Conservation (phyloP, 768 basidiomycete genomes). For the Kwoniella heveanensis region DNA sequence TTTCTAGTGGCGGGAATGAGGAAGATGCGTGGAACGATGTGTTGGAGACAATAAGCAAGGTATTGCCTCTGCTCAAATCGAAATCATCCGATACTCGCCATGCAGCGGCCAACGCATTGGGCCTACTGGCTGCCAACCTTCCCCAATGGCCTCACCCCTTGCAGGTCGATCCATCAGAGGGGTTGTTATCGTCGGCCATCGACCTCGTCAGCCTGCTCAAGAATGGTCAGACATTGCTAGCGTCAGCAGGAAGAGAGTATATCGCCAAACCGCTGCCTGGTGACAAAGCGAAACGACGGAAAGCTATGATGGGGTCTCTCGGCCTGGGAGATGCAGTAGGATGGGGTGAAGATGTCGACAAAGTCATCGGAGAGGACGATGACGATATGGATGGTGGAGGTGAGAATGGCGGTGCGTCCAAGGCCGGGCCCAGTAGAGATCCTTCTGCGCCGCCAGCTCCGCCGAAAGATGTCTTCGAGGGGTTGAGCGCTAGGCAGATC, state of each 20-base stretch:
- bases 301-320: constrained; percentile 50
- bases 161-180: background rate
- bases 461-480: constrained; percentile 54
- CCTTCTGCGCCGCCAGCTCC: constrained; percentile 18
- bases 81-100: constrained; percentile 89
- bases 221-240: constrained; percentile 71
- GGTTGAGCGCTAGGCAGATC: constrained; percentile 85
- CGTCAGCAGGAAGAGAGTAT: constrained; percentile 93
- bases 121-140: constrained; percentile 79
- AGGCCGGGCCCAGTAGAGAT: constrained; percentile 7
- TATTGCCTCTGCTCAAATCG: constrained; percentile 86
- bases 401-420: constrained; percentile 11
- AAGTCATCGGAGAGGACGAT: constrained; percentile 46
- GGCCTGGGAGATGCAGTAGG: constrained; percentile 47
- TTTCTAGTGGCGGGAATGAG: constrained; percentile 29
- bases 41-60: constrained; percentile 78
- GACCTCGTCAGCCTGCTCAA: constrained; percentile 68
- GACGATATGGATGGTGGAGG: constrained; percentile 27
- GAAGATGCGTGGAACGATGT: constrained; percentile 81
- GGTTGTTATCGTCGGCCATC: constrained; percentile 8
- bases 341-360: constrained; percentile 52
- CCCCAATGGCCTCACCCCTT: constrained; percentile 58
- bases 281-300: constrained; percentile 43
- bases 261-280: constrained; percentile 35
- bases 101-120: constrained; percentile 84